Conservation (phyloP, 305 asterid species). For the Nicotiana rustica region DNA sequence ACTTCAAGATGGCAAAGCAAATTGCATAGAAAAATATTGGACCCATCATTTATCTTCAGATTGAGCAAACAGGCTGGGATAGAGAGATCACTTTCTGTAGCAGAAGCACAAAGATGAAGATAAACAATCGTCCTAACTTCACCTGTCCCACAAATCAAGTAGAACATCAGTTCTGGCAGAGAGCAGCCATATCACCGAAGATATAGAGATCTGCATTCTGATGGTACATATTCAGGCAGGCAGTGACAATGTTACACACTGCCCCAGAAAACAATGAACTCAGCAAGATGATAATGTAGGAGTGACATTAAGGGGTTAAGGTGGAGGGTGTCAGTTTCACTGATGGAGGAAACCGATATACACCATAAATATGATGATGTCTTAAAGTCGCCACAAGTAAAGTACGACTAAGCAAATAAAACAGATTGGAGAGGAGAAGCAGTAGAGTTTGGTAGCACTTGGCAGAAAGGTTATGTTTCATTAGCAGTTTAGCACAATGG, state of each 20-base stretch:
- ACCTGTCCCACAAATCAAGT: neutral
- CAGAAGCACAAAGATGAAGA: neutral
- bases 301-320: neutral
- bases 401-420: neutral
- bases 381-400: neutral
- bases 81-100: neutral
- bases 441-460: neutral
- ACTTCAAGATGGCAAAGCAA: constrained; percentile 9
- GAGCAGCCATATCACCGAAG: neutral
- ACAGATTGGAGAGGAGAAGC: neutral
- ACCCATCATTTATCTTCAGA: neutral
- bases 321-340: neutral
- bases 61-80: neutral
- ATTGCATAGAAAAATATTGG: neutral
- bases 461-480: neutral
- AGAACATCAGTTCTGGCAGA: constrained; percentile 1
- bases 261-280: neutral
- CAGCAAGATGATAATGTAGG: neutral
- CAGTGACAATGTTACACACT: neutral
- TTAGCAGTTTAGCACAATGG: neutral
- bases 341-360: neutral
- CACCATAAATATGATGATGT: neutral
- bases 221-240: constrained; percentile 24
- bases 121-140: neutral
- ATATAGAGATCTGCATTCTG: neutral